Base-by-base conservation (phyloP, 495 filamentous ascomycete genomes). In the Chaetomium fimeti region DNA sequence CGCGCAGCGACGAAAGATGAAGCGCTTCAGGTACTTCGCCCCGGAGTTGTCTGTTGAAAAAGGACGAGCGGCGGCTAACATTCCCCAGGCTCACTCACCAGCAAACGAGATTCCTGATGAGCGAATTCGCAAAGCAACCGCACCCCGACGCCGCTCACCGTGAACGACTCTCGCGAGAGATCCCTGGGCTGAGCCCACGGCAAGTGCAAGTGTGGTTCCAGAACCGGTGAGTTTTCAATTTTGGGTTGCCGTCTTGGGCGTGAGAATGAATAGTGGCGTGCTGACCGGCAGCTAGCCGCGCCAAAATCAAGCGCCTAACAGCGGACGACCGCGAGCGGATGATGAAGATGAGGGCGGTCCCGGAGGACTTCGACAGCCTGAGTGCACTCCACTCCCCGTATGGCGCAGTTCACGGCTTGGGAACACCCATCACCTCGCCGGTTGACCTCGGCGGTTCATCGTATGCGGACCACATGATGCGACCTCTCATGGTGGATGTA, bases 141-240 rank as follows among this genome's bases (percentile, higher is more conserved):
- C 93, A 98, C 78, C 93, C 93, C 15, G 93, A 98, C 75, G 93
- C 93, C 36, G 90, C 91, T 51, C 92, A 98, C 77, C 85, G 93
- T 62, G 92, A 97, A 75, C 83, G 92, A 38, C 79, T 98, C 57
- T 93, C 93, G 38, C 82, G 89, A 62, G 93, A 97, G 71, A 97
- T 98, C 58, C 93, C 93, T 49, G 93, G 93, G 12, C 79, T 98
- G 51, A 97, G 90, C 64, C 91, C 93, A 47, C 86, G 93, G 63
- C 93, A 98, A 73, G 93, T 98, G 11, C 93, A 98, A 79, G 93
- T 98, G 63, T 98, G 93, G 93, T 98, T 98, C 76, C 93, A 98
- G 77, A 98, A 98, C 77, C 87, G 93, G 93, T 96, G 83, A 67
- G 83, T 74, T 59, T 22, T 3, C 5, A 20, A 12, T 68, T 12